phyloP scores from a whole-genome alignment of 2,329 filamentous ascomycete species.

The Fonsecaea pugnacius region DNA sequence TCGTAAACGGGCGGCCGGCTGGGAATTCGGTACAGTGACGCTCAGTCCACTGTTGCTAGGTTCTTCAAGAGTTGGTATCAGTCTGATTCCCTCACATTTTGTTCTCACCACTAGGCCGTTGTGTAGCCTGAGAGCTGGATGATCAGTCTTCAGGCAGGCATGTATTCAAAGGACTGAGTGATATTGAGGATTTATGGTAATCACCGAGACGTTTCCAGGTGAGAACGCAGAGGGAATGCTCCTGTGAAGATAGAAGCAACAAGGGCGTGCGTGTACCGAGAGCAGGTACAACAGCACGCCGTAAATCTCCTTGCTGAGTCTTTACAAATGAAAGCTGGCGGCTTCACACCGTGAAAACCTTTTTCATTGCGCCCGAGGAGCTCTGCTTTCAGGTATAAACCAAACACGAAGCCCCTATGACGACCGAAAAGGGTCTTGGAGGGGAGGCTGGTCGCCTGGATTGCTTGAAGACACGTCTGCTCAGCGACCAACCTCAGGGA shows the following conservation, averaged over 20 bases:
- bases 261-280: neutral
- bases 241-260: neutral
- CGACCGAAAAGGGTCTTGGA: neutral
- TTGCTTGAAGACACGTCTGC: neutral
- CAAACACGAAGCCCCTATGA: neutral
- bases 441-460: neutral
- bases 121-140: too few species aligned
- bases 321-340: neutral
- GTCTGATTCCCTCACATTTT: too few species aligned
- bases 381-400: neutral
- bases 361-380: neutral
- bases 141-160: too few species aligned
- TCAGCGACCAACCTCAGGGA: neutral
- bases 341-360: neutral
- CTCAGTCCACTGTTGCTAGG: too few species aligned
- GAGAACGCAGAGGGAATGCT: neutral
- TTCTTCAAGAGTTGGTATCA: too few species aligned
- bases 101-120: too few species aligned
- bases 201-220: neutral
- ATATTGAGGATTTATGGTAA: too few species aligned
- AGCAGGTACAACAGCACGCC: neutral
- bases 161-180: too few species aligned
- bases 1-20: too few species aligned
- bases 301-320: neutral
- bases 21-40: too few species aligned